Base-by-base conservation (phyloP, 805 yeast genomes). In the Sporopachydermia quercuum region DNA sequence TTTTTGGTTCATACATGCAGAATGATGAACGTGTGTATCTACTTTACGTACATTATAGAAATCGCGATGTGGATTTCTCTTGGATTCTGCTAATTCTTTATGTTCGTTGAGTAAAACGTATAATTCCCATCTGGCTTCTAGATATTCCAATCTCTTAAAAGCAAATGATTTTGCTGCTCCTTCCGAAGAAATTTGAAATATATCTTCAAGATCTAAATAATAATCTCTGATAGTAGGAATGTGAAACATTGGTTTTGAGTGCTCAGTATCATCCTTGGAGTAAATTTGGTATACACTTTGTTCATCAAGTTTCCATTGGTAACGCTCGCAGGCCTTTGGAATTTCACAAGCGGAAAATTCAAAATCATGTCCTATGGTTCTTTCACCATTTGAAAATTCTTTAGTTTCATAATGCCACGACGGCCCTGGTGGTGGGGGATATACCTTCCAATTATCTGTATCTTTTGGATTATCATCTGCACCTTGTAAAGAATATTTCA, bases 1-100 rank as follows among this genome's bases (percentile, higher is more conserved):
- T 60, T 91, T 91, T 62, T 91, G 98, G 54, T 93, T 93, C 97
- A 93, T 93, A 59, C 96, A 87, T 6, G 99, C 99, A 5, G 96
- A 83, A 57, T 93, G 98, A 57, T 91, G 99, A 50, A 91, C 95
- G 67, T 91, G 99, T 15, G 97, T 91, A 55, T 89, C 98, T 33
- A 91, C 96, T 57, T 89, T 89, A 62, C 97, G 75, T 36, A 86
- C 95, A 53, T 89, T 89, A 62, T 89, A 89, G 55, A 89, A 91
- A 59, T 89, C 99, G 58, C 99, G 76, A 57, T 91, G 99, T 3
- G 97, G 97, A 48, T 87, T 87, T 44, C 76, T 74, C 60, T 91
- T 91, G 5, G 94, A 78, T 46, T 83, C 91, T 14, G 87, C 76
- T 15, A 79, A 80, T 57, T 91, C 99, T 53, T 85, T 91, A 55